A percentile compares a stretch with the other conserved stretches of the same genome.
phyloP scores from a whole-genome alignment of 257 asterid genomes.

The Craterostigma plantagineum region DNA sequence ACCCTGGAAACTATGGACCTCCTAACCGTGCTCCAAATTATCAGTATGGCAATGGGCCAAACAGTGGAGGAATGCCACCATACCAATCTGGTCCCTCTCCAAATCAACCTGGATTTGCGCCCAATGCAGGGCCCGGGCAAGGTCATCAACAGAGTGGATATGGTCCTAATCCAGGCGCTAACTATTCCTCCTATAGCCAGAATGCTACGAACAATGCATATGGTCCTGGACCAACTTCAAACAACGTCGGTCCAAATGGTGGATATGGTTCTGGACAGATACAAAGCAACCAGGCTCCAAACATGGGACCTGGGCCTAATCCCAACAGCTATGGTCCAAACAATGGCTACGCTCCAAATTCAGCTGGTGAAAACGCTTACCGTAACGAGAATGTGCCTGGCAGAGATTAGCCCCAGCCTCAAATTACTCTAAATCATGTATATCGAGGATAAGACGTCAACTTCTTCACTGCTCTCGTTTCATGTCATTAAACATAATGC shows the following conservation, averaged over 20 bases:
- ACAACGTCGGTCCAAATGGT: constrained; percentile 7
- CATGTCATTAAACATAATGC: no score
- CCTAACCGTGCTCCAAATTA: no score
- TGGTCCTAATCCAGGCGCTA: constrained; percentile 5
- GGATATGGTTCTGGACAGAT: constrained; percentile 10
- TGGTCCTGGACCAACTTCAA: constrained; percentile 17
- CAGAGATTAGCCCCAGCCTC: constrained; percentile 23
- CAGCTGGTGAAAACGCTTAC: constrained; percentile 5
- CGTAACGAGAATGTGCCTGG: constrained; percentile 33
- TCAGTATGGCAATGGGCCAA: constrained; percentile 3
- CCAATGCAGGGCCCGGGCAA: constrained; percentile 11
- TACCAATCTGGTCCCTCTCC: no score
- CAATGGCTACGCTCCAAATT: constrained; percentile 10
- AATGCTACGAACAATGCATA: constrained; percentile 15
- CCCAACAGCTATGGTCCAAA: background rate
- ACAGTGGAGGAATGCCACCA: background rate
- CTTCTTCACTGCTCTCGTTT: no score
- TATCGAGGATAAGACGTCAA: no score
- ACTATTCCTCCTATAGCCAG: constrained; percentile 9
- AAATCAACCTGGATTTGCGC: constrained; percentile 10
- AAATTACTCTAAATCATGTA: background rate
- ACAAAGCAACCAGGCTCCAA: constrained; percentile 14
- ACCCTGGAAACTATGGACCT: no score
- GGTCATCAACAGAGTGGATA: constrained; percentile 13
- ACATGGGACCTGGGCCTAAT: constrained; percentile 4